Evolutionary conservation across 2,329 filamentous ascomycete genomes (phyloP), one percentile per base, ranked within the genome.

Genomic region (Stagonosporopsis chrysanthemi): DNA sequence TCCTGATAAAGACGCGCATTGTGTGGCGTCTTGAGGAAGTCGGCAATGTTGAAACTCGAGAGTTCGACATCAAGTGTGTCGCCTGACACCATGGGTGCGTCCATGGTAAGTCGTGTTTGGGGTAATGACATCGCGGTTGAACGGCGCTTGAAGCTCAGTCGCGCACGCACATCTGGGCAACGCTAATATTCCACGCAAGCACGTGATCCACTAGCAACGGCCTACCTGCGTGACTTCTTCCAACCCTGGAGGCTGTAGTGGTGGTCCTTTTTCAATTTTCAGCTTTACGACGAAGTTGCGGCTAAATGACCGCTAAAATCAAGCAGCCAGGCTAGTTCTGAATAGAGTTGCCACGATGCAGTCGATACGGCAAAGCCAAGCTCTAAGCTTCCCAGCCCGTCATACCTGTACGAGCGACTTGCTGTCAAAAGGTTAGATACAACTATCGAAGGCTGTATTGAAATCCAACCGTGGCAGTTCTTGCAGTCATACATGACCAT

Each of bases 1-100:
- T 72, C 72, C 22, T 65, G 57, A 60, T 69, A 69, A 8, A 75
- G 64, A 19, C 62, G 66, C 15, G 58, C 61, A 58, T 74, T 74
- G 50, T 75, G 71, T 22, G 65, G 53, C 9, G 68, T 70, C 35
- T 73, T 65, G 35, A 75, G 57, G n/a, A 69, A 62, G 38, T 67
- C 61, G 23, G 63, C 49, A 4, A 70, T 63, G 19, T 70, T 63
- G 53, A 71, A 70, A 3, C 36, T 60, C 12, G 65, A 60, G 9
- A 63, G 52, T 11, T 68, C 68, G 11, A 56, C 47, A 26, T 61
- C 56, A 45, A 60, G 45, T 5, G 54, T 51, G 9, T 62, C 59
- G 35, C 48, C 50, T 31, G 56, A 44, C 17, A 36, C 23, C 41
- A 58, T 49, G 43, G 57, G 57, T 31, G 53, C 50, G 28, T 56